Evolutionary conservation across 139 green algal species (phyloP), one percentile per base, ranked within the genome.

Genomic region (Trebouxia sp.): DNA sequence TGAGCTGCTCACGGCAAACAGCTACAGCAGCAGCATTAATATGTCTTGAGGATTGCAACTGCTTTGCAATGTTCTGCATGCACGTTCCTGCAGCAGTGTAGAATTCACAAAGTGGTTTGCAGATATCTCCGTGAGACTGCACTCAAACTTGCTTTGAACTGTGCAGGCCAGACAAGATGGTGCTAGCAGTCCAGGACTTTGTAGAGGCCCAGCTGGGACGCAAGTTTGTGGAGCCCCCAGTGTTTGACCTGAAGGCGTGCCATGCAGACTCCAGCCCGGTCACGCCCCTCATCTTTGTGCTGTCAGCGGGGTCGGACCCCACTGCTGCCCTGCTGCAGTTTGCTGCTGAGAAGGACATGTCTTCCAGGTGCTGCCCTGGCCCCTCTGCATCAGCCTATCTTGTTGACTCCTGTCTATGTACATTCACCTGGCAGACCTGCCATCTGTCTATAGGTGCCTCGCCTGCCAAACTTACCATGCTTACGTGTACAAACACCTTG

Each of bases 261-360:
- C 94, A 95, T 86, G 85, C 76, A 45, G 91, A 95, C 87, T 94
- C 90, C 58, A 80, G 82, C 8, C 83, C 90, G 41, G 87, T 80
- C 80, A 92, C 86, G 56, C 91, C 91, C 12, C 88, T 95, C 75
- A 90, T 95, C 80, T 94, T 94, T 78, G 89, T 95, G 69, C 88
- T 95, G 41, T 91, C 85, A 20, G 83, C 90, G 10, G 91, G 91
- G 30, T 92, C 85, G 17, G 91, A 95, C 81, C 91, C 91, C 43
- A 92, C 87, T 7, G 88, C 90, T 14, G 90, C 91, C n/a, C 85
- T 95, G 65, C 83, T 93, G 41, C 89, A 92, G 83, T 92, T 92
- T 88, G 89, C 88, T 76, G 84, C 83, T 80, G 77, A 72, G 83
- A 85, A 42, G 80, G 83, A 76, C 88, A 88, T 93, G 91, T 80